phyloP scores from a whole-genome alignment of 2,329 filamentous ascomycete species.

The Aspergillus ibericus region DNA sequence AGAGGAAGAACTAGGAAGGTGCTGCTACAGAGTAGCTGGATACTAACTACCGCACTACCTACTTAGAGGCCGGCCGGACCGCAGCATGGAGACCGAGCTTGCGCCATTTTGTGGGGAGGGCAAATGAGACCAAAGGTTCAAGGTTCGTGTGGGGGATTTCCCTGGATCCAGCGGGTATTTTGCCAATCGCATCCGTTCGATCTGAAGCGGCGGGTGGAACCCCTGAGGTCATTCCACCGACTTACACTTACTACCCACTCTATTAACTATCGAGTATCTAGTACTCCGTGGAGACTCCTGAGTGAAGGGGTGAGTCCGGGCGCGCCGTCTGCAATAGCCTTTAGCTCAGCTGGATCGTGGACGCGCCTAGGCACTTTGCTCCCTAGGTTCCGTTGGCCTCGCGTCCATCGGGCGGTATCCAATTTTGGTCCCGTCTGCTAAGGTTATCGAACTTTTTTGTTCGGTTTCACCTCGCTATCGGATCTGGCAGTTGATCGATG shows the following conservation, averaged over 20 bases:
- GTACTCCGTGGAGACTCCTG: background rate
- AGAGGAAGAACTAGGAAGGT: background rate
- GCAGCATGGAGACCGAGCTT: conserved; percentile 10
- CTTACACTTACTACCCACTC: too few species aligned
- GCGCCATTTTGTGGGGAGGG: conserved; percentile 22
- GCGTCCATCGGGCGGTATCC: background rate
- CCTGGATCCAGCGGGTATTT: conserved; percentile 14
- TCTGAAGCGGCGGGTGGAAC: background rate
- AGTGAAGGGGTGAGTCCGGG: background rate
- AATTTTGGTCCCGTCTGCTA: background rate
- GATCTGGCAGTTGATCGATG: background rate
- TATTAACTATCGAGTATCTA: too few species aligned
- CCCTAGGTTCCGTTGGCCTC: background rate
- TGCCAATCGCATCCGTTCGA: conserved; percentile 15
- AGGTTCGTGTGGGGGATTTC: conserved; percentile 24
- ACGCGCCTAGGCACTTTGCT: background rate
- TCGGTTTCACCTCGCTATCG: background rate
- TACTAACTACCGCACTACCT: background rate
- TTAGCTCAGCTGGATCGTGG: background rate
- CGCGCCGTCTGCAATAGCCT: background rate
- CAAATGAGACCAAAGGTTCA: conserved; percentile 6
- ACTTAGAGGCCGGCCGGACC: conserved; percentile 2
- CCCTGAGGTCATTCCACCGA: conserved; percentile 3
- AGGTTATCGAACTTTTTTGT: background rate
- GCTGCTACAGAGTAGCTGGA: background rate